phyloP scores from a whole-genome alignment of 805 yeast species.

The Wickerhamomyces ciferrii region DNA sequence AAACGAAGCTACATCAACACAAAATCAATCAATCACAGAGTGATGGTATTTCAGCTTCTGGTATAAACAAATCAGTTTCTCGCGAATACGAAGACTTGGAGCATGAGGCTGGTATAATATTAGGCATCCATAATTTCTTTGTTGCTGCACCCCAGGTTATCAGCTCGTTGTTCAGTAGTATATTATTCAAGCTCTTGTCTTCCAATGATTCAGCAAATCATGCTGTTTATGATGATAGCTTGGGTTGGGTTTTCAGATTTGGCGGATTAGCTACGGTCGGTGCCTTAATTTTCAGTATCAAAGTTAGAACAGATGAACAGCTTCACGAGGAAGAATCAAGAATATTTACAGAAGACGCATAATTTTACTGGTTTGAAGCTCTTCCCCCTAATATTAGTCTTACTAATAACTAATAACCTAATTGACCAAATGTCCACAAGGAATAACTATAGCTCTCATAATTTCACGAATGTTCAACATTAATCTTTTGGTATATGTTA shows the following conservation, averaged over 20 bases:
- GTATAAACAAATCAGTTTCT: conserved; percentile 15
- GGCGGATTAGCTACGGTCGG: conserved; percentile 47
- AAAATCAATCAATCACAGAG: neutral
- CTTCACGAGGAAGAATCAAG: conserved; percentile 26
- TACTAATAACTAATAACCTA: too few relatives aligned
- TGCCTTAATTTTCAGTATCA: conserved; percentile 37
- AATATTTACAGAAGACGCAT: conserved; percentile 1
- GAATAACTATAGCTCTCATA: too few relatives aligned
- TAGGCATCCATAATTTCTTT: conserved; percentile 54
- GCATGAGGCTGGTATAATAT: conserved; percentile 49
- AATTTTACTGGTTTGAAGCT: neutral
- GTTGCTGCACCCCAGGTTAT: conserved; percentile 54
- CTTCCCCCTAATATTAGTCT: too few relatives aligned
- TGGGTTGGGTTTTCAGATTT: conserved; percentile 54
- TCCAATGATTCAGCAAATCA: conserved; percentile 15
- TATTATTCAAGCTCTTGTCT: conserved; percentile 37
- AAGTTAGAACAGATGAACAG: conserved; percentile 35
- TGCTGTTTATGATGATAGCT: conserved; percentile 31
- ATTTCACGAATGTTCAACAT: too few relatives aligned
- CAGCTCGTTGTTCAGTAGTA: conserved; percentile 42
- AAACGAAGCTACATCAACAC: conserved; percentile 21
- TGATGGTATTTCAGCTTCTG: neutral
- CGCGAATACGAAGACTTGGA: conserved; percentile 34
- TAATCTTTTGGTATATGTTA: too few relatives aligned
- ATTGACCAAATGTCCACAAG: too few relatives aligned